These are phyloP conservation scores for Vishniacozyma victoriae DNA, from an alignment of 768 basidiomycete genomes.

Conservation along the genomic window DNA sequence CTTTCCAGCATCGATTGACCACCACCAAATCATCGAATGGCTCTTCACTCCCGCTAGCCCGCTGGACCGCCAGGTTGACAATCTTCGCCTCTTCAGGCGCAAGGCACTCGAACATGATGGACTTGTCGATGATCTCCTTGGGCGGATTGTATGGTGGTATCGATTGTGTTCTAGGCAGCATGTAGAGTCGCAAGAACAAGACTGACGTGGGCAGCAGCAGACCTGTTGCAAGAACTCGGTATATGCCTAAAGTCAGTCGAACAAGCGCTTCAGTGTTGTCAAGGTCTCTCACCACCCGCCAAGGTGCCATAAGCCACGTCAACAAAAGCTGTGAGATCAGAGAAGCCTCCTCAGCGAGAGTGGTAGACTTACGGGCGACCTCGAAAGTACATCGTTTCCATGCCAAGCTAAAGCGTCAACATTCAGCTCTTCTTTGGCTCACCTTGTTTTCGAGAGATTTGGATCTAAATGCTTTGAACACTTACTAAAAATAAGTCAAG, in stretches of 20 bases:
- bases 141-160: conserved; percentile 27
- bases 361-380: conserved; percentile 19
- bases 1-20: conserved; percentile 40
- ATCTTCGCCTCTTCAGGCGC: conserved; percentile 13
- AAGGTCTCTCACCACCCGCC: too few species aligned
- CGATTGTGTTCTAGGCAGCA: conserved; percentile 28
- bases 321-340: not conserved
- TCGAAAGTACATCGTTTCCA: conserved; percentile 20
- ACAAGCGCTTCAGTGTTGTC: not conserved
- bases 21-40: conserved; percentile 2
- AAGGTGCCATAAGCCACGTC: too few species aligned
- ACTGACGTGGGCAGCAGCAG: conserved; percentile 14
- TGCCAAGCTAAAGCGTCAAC: conserved; percentile 6
- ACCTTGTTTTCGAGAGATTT: not conserved
- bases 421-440: not conserved
- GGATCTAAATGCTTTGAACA: too few species aligned
- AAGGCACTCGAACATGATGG: conserved; percentile 31
- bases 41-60: not conserved
- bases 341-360: not conserved
- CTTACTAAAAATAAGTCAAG: conserved; percentile 38
- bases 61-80: not conserved
- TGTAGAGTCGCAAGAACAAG: conserved; percentile 30
- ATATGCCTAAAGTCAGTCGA: conserved; percentile 10
- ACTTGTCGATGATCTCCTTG: not conserved
- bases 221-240: conserved; percentile 13